Evolutionary conservation across 2,329 filamentous ascomycete genomes (phyloP).

Genomic region (Aspergillus fijiensis): DNA sequence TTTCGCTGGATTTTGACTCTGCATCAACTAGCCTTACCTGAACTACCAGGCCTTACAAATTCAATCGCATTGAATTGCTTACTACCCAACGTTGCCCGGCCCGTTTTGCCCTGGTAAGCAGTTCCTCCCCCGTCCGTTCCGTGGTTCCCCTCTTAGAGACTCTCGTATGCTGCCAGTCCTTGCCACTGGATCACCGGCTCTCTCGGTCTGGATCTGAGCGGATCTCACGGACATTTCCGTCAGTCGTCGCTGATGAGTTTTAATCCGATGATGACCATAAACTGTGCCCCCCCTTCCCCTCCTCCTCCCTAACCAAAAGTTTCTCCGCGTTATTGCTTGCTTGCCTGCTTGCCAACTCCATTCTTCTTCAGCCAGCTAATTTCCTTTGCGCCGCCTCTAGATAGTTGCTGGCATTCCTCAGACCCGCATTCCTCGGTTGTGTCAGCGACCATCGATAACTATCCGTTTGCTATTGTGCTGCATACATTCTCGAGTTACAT

Average conservation of each 20-base stretch:
- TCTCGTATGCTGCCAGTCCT: background rate
- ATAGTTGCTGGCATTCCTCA: conserved; percentile 15
- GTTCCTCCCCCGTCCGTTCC: background rate
- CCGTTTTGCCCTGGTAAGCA: background rate
- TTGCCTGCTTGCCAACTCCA: background rate
- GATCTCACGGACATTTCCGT: conserved; percentile 6
- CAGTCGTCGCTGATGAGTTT: background rate
- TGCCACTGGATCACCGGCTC: background rate
- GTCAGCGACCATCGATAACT: conserved; percentile 12
- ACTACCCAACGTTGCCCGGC: background rate
- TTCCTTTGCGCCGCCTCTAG: background rate
- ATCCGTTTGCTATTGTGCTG: conserved; percentile 2
- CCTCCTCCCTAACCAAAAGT: no score
- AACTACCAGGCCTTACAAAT: no score
- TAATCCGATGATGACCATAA: conserved; percentile 1
- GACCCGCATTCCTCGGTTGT: conserved; percentile 21
- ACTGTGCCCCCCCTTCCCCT: background rate
- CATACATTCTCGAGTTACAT: conserved; percentile 16
- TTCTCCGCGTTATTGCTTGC: background rate
- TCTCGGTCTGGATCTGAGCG: conserved; percentile 4
- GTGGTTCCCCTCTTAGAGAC: conserved; percentile 4
- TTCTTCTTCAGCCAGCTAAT: conserved; percentile 4
- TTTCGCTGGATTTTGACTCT: background rate
- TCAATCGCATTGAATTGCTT: background rate
- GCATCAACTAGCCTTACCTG: no score